phyloP scores from a whole-genome alignment of 2,329 filamentous ascomycete species.

The Leptoxyphium fumago region DNA sequence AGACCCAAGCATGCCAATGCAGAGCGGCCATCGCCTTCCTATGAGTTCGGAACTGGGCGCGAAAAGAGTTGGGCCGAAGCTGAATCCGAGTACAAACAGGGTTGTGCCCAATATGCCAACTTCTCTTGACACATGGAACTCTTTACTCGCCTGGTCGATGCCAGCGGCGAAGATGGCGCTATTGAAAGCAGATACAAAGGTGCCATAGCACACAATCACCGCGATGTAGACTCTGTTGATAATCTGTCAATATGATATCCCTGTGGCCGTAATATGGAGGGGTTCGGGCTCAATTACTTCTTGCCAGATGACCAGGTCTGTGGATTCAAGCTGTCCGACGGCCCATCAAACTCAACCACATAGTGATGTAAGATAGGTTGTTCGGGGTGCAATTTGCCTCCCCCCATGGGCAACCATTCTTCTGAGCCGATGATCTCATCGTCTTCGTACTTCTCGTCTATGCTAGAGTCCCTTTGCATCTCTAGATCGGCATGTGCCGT shows the following conservation, averaged over 20 bases:
- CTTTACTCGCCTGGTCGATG: conserved; percentile 25
- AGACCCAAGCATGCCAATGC: conserved; percentile 19
- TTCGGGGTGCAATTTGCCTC: too few species aligned
- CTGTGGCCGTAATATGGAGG: too few species aligned
- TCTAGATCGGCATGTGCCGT: too few species aligned
- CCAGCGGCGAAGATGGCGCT: conserved; percentile 28
- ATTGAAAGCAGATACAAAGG: conserved; percentile 52
- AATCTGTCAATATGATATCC: conserved; percentile 6
- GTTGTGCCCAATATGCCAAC: conserved; percentile 23
- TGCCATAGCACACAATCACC: conserved; percentile 56
- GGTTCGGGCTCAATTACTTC: conserved; percentile 32
- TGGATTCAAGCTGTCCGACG: conserved; percentile 67
- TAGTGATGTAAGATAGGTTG: conserved; percentile 56
- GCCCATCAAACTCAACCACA: conserved; percentile 70
- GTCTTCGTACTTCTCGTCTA: too few species aligned
- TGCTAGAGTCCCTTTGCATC: too few species aligned
- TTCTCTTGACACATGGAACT: conserved; percentile 28
- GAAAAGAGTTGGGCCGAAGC: conserved; percentile 26
- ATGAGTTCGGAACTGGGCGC: conserved; percentile 34
- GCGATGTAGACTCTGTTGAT: conserved; percentile 36
- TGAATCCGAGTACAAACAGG: conserved; percentile 26
- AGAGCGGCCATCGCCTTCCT: conserved; percentile 20
- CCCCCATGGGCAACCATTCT: too few species aligned
- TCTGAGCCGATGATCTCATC: too few species aligned
- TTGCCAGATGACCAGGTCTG: conserved; percentile 74